These are phyloP conservation scores for Phaeolepiota aurea DNA, from an alignment of 768 basidiomycete species.

Conservation along the genomic window DNA sequence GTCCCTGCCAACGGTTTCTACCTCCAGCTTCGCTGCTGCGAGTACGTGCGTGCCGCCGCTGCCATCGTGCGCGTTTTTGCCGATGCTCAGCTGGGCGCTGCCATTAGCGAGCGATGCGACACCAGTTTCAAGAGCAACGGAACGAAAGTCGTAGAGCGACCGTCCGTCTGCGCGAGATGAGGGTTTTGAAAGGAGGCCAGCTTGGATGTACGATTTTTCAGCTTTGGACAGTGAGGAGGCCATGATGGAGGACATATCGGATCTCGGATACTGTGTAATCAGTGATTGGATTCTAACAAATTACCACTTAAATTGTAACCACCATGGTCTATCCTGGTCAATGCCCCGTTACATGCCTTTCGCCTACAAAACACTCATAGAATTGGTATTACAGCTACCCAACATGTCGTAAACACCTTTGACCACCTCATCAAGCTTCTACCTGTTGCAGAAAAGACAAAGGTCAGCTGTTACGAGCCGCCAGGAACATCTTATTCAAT, in stretches of 20 bases:
- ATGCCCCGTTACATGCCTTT: slow-evolving; percentile 5
- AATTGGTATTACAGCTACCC: slow-evolving; percentile 26
- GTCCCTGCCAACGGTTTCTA: slow-evolving; percentile 44
- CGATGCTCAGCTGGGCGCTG: slow-evolving; percentile 71
- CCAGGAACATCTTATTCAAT: neutral
- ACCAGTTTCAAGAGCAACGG: slow-evolving; percentile 68
- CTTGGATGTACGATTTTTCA: slow-evolving; percentile 68
- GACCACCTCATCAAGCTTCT: slow-evolving; percentile 40
- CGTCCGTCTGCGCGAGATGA: slow-evolving; percentile 79
- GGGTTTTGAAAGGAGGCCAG: slow-evolving; percentile 48
- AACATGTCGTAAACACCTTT: slow-evolving; percentile 48
- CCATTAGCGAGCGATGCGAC: slow-evolving; percentile 79
- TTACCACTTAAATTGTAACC: too few species aligned
- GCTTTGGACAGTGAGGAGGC: slow-evolving; percentile 57
- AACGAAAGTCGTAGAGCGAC: slow-evolving; percentile 53
- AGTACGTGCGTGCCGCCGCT: slow-evolving; percentile 71
- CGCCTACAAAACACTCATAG: slow-evolving; percentile 2
- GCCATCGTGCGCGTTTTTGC: slow-evolving; percentile 41
- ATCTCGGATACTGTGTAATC: too few species aligned
- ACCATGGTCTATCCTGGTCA: slow-evolving; percentile 24
- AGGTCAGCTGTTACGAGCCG: slow-evolving; percentile 27
- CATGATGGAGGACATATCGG: slow-evolving; percentile 12
- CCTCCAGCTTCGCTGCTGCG: slow-evolving; percentile 74
- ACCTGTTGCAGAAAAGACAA: slow-evolving; percentile 37
- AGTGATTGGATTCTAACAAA: too few species aligned